phyloP scores from a whole-genome alignment of 2,329 filamentous ascomycete species.

The Diaporthe ampelina region DNA sequence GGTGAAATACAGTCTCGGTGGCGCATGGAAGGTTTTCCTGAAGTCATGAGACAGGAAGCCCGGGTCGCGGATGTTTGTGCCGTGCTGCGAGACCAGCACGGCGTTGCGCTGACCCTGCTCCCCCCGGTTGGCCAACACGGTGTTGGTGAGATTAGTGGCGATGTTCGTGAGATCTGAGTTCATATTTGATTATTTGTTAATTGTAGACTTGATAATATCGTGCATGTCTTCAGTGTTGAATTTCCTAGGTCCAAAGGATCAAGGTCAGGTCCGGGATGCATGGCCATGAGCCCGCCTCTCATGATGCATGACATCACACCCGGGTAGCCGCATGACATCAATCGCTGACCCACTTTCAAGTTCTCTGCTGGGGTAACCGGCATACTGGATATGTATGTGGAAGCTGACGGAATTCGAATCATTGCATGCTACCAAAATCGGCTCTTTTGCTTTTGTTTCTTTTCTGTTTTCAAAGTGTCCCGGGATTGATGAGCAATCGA shows the following conservation, averaged over 20 bases:
- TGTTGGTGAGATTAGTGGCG: constrained; percentile 28
- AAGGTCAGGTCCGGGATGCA: neutral
- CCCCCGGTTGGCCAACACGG: constrained; percentile 20
- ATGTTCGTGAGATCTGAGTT: constrained; percentile 14
- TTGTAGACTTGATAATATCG: too few relatives aligned
- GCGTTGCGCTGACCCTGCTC: constrained; percentile 30
- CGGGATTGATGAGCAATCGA: too few relatives aligned
- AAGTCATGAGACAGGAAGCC: constrained; percentile 59
- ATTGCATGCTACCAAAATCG: too few relatives aligned
- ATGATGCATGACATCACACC: constrained; percentile 31
- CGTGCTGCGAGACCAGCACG: constrained; percentile 43
- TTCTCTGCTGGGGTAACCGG: neutral
- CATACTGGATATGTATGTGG: too few relatives aligned
- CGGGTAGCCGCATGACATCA: constrained; percentile 27
- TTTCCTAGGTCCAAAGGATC: neutral
- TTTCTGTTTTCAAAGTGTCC: too few relatives aligned
- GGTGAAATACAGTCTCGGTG: constrained; percentile 58
- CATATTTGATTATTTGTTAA: neutral
- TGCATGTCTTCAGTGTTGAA: neutral
- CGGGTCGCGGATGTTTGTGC: constrained; percentile 55
- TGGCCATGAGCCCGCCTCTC: neutral
- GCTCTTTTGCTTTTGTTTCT: too few relatives aligned
- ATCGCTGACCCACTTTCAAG: constrained; percentile 12
- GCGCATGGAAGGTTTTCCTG: constrained; percentile 46
- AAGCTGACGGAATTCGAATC: neutral